Percentiles rank a stretch among this genome's conserved stretches.
phyloP scores from a whole-genome alignment of 1,284 basidiomycete genomes.

The Mycosarcoma mackinlayi region DNA sequence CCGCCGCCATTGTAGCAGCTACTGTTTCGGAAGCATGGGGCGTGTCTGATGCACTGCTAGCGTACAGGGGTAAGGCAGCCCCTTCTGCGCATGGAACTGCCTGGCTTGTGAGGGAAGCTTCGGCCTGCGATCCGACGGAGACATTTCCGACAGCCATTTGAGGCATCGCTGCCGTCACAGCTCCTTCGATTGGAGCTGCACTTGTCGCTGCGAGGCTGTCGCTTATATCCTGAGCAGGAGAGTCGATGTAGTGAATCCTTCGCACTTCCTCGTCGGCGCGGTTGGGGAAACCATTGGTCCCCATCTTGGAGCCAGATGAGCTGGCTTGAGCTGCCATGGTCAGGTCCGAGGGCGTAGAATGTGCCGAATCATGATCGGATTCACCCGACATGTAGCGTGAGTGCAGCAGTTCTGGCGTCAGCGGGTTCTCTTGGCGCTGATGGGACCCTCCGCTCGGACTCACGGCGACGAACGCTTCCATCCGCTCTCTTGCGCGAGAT shows the following conservation, averaged over 20 bases:
- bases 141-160: neutral
- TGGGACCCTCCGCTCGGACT: conserved; percentile 3
- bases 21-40: no score
- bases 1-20: neutral
- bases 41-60: neutral
- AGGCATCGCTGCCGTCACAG: no score
- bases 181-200: no score
- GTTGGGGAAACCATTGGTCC: neutral
- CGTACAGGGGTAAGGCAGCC: neutral
- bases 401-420: conserved; percentile 36
- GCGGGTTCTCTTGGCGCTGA: conserved; percentile 6
- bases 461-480: conserved; percentile 13
- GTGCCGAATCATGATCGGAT: conserved; percentile 46
- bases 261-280: conserved; percentile 33
- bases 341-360: conserved; percentile 37
- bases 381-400: conserved; percentile 32
- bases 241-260: conserved; percentile 46
- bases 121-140: neutral
- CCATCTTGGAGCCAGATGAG: conserved; percentile 10
- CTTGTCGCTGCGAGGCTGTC: no score
- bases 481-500: conserved; percentile 9
- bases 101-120: neutral
- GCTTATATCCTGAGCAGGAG: conserved; percentile 10
- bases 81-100: neutral
- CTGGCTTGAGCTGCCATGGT: conserved; percentile 10